These are phyloP conservation scores for Suillus americanus DNA, from an alignment of 768 basidiomycete species.

Conservation along the genomic window DNA sequence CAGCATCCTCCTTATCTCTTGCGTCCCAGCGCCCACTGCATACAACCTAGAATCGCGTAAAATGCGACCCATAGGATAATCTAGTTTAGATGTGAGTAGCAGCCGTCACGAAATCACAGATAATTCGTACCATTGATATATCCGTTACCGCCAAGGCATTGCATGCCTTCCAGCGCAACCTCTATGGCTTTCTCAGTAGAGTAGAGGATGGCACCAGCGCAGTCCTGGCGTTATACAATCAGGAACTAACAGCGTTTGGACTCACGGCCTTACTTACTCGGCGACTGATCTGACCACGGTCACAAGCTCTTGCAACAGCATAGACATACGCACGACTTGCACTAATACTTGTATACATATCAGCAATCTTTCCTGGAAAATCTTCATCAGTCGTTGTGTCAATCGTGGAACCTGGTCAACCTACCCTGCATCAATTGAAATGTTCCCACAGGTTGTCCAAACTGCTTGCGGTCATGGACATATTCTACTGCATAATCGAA, in stretches of 20 bases:
- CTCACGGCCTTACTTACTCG: slow-evolving; percentile 46
- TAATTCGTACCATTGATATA: slow-evolving; percentile 80
- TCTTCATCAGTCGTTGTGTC: background rate
- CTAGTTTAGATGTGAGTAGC: slow-evolving; percentile 38
- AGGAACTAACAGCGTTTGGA: background rate
- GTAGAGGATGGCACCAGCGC: slow-evolving; percentile 92
- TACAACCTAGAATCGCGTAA: slow-evolving; percentile 87
- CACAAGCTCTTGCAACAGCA: slow-evolving; percentile 88
- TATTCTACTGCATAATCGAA: slow-evolving; percentile 88
- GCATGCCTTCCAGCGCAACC: slow-evolving; percentile 89
- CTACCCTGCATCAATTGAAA: slow-evolving; percentile 97
- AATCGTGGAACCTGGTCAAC: slow-evolving; percentile 4
- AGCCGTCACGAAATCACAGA: background rate
- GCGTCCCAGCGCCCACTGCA: slow-evolving; percentile 95
- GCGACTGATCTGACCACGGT: slow-evolving; percentile 74
- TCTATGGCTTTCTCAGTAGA: slow-evolving; percentile 91
- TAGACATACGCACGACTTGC: slow-evolving; percentile 91
- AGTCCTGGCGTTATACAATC: slow-evolving; percentile 62
- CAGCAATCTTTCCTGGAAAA: slow-evolving; percentile 69
- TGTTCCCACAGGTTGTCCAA: slow-evolving; percentile 81
- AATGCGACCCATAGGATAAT: slow-evolving; percentile 88
- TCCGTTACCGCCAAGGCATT: slow-evolving; percentile 92
- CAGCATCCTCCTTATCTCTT: slow-evolving; percentile 92
- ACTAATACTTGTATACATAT: slow-evolving; percentile 94
- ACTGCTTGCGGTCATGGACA: slow-evolving; percentile 92